A percentile compares a stretch with the other conserved stretches of the same genome.
Conservation (phyloP, 163 green algal genomes). For the Prototheca stagnorum region DNA sequence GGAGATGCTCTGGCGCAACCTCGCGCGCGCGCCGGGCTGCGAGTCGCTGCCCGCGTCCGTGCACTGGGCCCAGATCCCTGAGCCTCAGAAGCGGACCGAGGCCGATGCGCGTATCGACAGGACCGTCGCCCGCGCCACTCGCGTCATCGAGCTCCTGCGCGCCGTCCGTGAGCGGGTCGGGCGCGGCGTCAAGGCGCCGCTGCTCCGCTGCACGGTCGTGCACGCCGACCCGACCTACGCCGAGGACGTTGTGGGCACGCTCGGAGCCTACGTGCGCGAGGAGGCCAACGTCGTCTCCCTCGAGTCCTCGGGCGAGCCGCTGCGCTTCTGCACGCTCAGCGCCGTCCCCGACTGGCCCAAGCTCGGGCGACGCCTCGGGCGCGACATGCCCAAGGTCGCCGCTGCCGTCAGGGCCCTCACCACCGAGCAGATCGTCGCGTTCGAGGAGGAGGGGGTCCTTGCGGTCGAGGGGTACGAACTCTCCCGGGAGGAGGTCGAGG, state of each 20-base stretch:
- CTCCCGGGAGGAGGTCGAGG: constrained; percentile 57
- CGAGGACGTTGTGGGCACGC: constrained; percentile 59
- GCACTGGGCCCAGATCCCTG: constrained; percentile 80
- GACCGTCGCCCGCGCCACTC: constrained; percentile 69
- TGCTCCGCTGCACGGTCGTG: constrained; percentile 64
- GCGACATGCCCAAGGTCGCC: constrained; percentile 55
- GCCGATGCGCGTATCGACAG: constrained; percentile 60
- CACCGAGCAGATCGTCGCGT: constrained; percentile 32
- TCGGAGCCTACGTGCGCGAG: constrained; percentile 72
- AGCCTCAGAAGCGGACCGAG: constrained; percentile 2
- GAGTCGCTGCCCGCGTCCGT: constrained; percentile 43
- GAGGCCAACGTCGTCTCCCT: constrained; percentile 83
- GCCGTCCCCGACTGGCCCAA: constrained; percentile 70
- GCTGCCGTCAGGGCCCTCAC: constrained; percentile 50
- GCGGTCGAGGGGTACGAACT: constrained; percentile 50
- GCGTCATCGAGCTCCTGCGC: constrained; percentile 74
- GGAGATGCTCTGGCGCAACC: constrained; percentile 96
- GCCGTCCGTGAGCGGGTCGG: constrained; percentile 62
- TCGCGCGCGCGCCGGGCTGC: constrained; percentile 40
- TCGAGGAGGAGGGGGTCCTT: constrained; percentile 34
- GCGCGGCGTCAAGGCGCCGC: constrained; percentile 62
- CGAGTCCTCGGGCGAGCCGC: constrained; percentile 53
- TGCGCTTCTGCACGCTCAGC: constrained; percentile 49
- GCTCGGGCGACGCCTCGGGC: constrained; percentile 75
- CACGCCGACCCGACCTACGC: constrained; percentile 72